Evolutionary conservation across 495 filamentous ascomycete genomes (phyloP), one percentile per base, ranked within the genome.

Genomic region (Podospora conica): DNA sequence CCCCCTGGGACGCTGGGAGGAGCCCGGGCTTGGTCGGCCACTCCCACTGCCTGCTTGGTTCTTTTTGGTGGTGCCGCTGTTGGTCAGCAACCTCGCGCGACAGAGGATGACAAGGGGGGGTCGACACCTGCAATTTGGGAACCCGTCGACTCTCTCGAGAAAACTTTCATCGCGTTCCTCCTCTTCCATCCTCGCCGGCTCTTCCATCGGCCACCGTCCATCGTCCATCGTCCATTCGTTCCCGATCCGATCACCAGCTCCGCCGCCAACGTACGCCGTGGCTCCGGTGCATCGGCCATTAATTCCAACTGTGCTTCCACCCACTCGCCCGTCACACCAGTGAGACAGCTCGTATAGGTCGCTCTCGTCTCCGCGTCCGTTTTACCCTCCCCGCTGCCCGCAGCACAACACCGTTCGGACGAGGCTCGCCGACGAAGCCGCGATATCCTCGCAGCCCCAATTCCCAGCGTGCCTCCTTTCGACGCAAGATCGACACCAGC

Each of bases 131-230:
- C 65, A 70, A 68, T 68, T 68, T 65, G 61, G 55, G 48, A 48
- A 55, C n/a, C n/a, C n/a, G n/a, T n/a, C n/a, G n/a, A n/a, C n/a
- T 48, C 54, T 20, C 25, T 59, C 64, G 60, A 66, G 60, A 66
- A 66, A 69, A 66, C 21, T 54, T 62, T 31, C 21, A 54, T 66
- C 64, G 55, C 27, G 61, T 27, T n/a, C 40, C 33, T 53, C 18
- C 53, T 53, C 66, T 65, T 65, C 70, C 64, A 31, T 64, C 62
- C 63, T 58, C 74, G 25, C 65, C 71, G 56, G 64, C 53, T 66
- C 70, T 15, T 40, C 29, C 61, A 31, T 69, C 70, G 18, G 59
- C 21, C 55, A 55, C 48, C 53, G 53, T 65, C 25, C 48, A 53
- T 24, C n/a, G 27, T 53, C 67, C 9, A n/a, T 53, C 48, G 48